These are phyloP conservation scores for Macrolepiota albuminosa DNA, from an alignment of 768 basidiomycete species.

Conservation along the genomic window DNA sequence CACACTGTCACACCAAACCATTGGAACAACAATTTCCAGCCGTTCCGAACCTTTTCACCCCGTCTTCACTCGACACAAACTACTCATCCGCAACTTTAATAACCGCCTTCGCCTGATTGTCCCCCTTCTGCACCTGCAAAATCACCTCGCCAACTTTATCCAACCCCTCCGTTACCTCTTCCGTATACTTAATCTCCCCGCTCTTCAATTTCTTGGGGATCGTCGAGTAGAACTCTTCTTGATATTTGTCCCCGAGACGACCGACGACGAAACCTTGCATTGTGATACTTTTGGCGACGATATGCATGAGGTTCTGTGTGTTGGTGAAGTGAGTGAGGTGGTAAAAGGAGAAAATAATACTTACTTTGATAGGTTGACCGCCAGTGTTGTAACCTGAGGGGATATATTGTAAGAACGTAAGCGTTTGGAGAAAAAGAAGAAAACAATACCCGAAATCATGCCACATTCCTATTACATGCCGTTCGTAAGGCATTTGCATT, in stretches of 20 bases:
- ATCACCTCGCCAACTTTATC: slow-evolving; percentile 33
- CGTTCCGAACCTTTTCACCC: no score
- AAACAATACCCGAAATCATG: slow-evolving; percentile 27
- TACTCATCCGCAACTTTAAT: slow-evolving; percentile 29
- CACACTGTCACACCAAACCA: no score
- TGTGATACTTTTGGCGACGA: slow-evolving; percentile 38
- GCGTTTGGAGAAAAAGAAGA: background rate
- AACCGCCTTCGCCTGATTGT: slow-evolving; percentile 30
- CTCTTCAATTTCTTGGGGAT: slow-evolving; percentile 36
- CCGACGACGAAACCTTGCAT: slow-evolving; percentile 34
- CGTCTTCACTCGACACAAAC: no score
- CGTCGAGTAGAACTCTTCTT: slow-evolving; percentile 34
- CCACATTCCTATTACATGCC: slow-evolving; percentile 31
- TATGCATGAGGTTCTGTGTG: slow-evolving; percentile 31
- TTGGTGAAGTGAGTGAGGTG: background rate
- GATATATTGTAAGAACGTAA: background rate
- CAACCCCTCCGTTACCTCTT: slow-evolving; percentile 42
- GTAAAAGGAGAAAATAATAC: background rate
- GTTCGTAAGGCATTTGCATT: background rate
- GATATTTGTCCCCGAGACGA: slow-evolving; percentile 28
- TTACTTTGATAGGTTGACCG: slow-evolving; percentile 16
- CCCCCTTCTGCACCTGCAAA: slow-evolving; percentile 28
- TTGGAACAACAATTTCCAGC: no score
- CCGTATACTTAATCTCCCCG: slow-evolving; percentile 43
- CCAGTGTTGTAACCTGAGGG: slow-evolving; percentile 28